A percentile compares a stretch with the other conserved stretches of the same genome.
phyloP scores from a whole-genome alignment of 495 filamentous ascomycete species.

The Aspergillus campestris region DNA sequence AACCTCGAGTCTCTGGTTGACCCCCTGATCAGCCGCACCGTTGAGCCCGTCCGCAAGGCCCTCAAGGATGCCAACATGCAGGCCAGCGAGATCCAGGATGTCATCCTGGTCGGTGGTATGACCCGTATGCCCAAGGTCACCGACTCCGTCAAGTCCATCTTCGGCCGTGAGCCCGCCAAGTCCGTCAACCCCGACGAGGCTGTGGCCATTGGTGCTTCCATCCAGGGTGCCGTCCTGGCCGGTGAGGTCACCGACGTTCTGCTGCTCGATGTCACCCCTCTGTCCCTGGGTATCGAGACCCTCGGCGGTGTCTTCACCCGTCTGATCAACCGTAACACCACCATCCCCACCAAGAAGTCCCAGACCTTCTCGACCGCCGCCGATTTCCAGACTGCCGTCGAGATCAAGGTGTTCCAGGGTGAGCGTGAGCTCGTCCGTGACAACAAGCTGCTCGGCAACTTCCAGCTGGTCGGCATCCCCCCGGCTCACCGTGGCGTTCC shows the following conservation, averaged over 20 bases:
- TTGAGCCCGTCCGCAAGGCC: slow-evolving; percentile 93
- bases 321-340: slow-evolving; percentile 99
- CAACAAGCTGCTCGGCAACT: slow-evolving; percentile 99
- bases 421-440: slow-evolving; percentile 98
- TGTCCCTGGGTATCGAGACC: slow-evolving; percentile 99
- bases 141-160: slow-evolving; percentile 95
- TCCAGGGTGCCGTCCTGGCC: slow-evolving; percentile 93
- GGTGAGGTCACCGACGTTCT: slow-evolving; percentile 96
- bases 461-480: slow-evolving; percentile 97
- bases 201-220: slow-evolving; percentile 95
- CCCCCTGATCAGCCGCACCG: slow-evolving; percentile 76
- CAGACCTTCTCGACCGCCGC: slow-evolving; percentile 98
- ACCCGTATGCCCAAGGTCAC: slow-evolving; percentile 99
- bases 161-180: slow-evolving; percentile 96
- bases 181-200: slow-evolving; percentile 99
- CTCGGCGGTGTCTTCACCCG: slow-evolving; percentile 99
- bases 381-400: slow-evolving; percentile 98
- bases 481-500: slow-evolving; percentile 97
- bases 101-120: slow-evolving; percentile 99
- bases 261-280: slow-evolving; percentile 91
- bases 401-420: slow-evolving; percentile 99
- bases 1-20: slow-evolving; percentile 91
- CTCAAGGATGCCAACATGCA: slow-evolving; percentile 93
- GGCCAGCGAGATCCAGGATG: slow-evolving; percentile 95
- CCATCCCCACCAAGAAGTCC: slow-evolving; percentile 99